phyloP scores from a whole-genome alignment of 2,329 filamentous ascomycete species.

The Verticillium alfalfae region DNA sequence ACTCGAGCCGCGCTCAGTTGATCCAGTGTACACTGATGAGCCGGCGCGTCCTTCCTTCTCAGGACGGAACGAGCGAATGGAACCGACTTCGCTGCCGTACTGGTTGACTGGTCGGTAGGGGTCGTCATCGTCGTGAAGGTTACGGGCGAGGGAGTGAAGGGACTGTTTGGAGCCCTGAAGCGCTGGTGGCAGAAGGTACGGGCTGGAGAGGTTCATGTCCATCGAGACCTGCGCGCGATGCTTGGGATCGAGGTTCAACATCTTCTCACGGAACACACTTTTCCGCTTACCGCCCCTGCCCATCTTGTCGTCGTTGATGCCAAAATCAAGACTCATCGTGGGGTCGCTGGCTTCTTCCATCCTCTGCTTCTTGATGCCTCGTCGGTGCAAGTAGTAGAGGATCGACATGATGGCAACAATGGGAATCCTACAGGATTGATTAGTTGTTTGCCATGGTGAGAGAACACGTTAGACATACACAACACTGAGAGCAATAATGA shows the following conservation, averaged over 20 bases:
- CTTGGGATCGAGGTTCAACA: constrained; percentile 20
- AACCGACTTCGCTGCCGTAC: constrained; percentile 53
- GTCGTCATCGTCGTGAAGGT: constrained; percentile 70
- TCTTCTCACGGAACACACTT: constrained; percentile 47
- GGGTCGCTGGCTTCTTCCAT: constrained; percentile 80
- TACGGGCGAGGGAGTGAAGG: constrained; percentile 76
- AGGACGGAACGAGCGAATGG: constrained; percentile 46
- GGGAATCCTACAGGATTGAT: constrained; percentile 59
- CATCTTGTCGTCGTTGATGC: constrained; percentile 48
- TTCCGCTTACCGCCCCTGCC: constrained; percentile 36
- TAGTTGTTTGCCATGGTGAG: constrained; percentile 5
- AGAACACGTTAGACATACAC: constrained; percentile 50
- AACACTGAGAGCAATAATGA: constrained; percentile 65
- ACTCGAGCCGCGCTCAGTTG: constrained; percentile 25
- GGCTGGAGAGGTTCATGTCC: constrained; percentile 71
- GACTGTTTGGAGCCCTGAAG: constrained; percentile 78
- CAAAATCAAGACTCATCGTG: constrained; percentile 90
- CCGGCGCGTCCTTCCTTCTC: constrained; percentile 23
- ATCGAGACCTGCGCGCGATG: constrained; percentile 57
- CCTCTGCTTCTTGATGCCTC: constrained; percentile 65
- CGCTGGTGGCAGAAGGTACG: constrained; percentile 87
- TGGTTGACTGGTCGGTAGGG: constrained; percentile 66
- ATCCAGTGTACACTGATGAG: constrained; percentile 40
- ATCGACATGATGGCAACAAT: constrained; percentile 60
- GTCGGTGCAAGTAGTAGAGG: constrained; percentile 72